phyloP scores from a whole-genome alignment of 495 filamentous ascomycete genomes.

The Annulohypoxylon stygium region DNA sequence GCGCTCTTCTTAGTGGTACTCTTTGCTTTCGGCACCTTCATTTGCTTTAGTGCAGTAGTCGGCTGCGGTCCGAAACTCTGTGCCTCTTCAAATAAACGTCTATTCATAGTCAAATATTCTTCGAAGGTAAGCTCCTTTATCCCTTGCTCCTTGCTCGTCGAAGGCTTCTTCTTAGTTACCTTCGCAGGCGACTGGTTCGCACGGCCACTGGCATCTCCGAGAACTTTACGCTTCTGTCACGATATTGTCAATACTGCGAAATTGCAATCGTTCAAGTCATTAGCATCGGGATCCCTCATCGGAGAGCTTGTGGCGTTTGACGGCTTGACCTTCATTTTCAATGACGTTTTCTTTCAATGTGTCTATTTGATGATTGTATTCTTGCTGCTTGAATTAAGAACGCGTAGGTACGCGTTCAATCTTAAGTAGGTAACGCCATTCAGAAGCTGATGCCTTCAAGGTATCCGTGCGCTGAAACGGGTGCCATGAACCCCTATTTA shows the following conservation, averaged over 20 bases:
- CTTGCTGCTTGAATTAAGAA: not conserved
- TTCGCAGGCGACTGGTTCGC: conserved; percentile 27
- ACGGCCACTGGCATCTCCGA: conserved; percentile 33
- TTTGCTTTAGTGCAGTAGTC: not conserved
- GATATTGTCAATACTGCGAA: not conserved
- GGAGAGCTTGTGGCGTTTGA: conserved; percentile 32
- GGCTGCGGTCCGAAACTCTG: not conserved
- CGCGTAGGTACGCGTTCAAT: conserved; percentile 1
- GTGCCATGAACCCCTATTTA: not conserved
- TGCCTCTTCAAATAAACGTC: not conserved
- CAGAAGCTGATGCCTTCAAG: not conserved
- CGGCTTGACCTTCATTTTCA: not conserved
- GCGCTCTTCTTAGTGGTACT: not conserved
- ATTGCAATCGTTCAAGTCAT: not conserved
- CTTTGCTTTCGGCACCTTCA: not conserved
- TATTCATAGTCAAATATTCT: not conserved
- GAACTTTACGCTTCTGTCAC: conserved; percentile 17
- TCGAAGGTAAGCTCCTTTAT: not conserved
- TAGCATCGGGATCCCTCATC: not conserved
- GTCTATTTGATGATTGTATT: not conserved
- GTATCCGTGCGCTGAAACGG: not conserved
- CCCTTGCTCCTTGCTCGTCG: not conserved
- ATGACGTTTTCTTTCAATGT: not conserved
- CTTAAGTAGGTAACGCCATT: not conserved
- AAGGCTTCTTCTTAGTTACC: not conserved